phyloP scores from a whole-genome alignment of 495 filamentous ascomycete genomes.

The Cairneyella variabilis region DNA sequence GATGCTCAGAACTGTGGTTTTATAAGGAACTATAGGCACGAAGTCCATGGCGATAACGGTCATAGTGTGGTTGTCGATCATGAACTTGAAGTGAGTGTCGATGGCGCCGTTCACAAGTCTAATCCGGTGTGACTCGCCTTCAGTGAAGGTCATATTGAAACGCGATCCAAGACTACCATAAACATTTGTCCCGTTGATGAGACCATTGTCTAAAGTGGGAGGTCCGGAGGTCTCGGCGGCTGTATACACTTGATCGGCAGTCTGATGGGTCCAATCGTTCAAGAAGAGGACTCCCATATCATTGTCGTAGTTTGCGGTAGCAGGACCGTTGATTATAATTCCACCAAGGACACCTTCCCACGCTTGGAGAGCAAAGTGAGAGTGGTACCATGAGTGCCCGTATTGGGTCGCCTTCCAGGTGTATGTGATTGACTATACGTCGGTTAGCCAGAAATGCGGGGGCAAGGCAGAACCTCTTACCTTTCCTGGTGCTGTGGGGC shows the following conservation, averaged over 20 bases:
- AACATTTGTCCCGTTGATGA: too few species aligned
- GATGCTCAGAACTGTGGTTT: too few species aligned
- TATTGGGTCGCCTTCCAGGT: conserved; percentile 40
- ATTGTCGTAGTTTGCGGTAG: conserved; percentile 36
- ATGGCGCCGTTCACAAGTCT: conserved; percentile 36
- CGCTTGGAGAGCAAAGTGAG: conserved; percentile 38
- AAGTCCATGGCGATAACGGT: too few species aligned
- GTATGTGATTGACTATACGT: conserved; percentile 33
- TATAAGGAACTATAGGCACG: conserved; percentile 45
- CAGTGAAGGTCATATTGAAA: too few species aligned
- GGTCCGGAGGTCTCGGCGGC: conserved; percentile 35
- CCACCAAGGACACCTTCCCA: conserved; percentile 54
- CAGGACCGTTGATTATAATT: conserved; percentile 43
- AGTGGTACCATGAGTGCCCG: conserved; percentile 41
- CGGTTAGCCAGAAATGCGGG: background rate
- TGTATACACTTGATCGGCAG: conserved; percentile 33
- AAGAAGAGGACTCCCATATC: conserved; percentile 22
- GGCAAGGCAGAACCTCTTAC: conserved; percentile 4
- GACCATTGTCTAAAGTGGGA: conserved; percentile 38
- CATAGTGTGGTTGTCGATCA: conserved; percentile 23
- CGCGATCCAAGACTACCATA: too few species aligned
- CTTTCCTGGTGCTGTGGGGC: conserved; percentile 54
- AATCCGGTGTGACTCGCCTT: too few species aligned
- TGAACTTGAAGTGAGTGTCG: too few species aligned
- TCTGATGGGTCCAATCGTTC: conserved; percentile 32